These are phyloP conservation scores for Corymbia maculata DNA, from an alignment of 345 rosid species.

Conservation along the genomic window DNA sequence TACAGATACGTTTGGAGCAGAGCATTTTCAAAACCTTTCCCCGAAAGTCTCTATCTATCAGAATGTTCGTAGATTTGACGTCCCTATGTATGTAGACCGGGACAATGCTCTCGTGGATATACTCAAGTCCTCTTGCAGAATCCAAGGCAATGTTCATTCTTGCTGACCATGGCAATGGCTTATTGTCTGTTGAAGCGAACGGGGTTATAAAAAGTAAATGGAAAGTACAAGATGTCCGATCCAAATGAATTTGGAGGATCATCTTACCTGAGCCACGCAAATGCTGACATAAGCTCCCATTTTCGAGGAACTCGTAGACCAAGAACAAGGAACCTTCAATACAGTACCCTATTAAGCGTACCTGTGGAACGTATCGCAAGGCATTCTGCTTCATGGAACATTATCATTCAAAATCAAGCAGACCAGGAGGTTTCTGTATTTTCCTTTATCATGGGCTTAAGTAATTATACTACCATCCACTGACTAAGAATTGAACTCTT, in stretches of 20 bases:
- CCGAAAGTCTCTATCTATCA: slow-evolving; percentile 63
- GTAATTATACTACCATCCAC: background rate
- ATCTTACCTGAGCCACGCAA: slow-evolving; percentile 59
- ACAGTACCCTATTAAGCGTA: slow-evolving; percentile 80
- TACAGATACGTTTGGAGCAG: background rate
- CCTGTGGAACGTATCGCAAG: slow-evolving; percentile 11
- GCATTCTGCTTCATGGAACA: background rate
- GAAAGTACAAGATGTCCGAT: background rate
- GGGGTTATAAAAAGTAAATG: background rate
- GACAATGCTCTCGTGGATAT: slow-evolving; percentile 85
- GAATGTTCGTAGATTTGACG: slow-evolving; percentile 79
- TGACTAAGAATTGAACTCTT: background rate
- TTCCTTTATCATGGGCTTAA: background rate
- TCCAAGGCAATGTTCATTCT: slow-evolving; percentile 88
- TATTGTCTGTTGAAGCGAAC: slow-evolving; percentile 27
- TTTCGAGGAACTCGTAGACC: slow-evolving; percentile 78
- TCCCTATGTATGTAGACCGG: slow-evolving; percentile 90
- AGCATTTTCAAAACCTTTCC: slow-evolving; percentile 43
- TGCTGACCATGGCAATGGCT: slow-evolving; percentile 62
- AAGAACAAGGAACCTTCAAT: slow-evolving; percentile 79
- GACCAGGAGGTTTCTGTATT: background rate
- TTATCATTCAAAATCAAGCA: background rate
- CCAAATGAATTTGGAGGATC: background rate
- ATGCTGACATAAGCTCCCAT: slow-evolving; percentile 82
- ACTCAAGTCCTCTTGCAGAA: slow-evolving; percentile 93